phyloP scores from a whole-genome alignment of 78 protist genomes.

The Protostelium mycophagum region DNA sequence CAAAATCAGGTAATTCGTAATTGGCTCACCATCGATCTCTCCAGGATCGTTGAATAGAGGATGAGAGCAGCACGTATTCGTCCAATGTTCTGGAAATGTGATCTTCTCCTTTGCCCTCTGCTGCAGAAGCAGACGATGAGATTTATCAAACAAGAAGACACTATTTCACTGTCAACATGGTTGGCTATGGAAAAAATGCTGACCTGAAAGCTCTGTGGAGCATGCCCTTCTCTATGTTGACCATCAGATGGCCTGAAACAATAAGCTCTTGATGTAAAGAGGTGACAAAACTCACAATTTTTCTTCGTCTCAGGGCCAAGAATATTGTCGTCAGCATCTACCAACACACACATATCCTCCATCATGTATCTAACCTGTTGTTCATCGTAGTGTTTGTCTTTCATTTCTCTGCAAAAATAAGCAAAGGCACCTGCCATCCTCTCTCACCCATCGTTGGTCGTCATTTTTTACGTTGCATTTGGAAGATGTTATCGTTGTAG shows the following conservation, averaged over 20 bases:
- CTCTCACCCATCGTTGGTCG: background rate
- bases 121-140: conserved; percentile 71
- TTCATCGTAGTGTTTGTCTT: background rate
- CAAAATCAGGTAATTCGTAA: conserved; percentile 18
- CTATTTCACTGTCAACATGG: background rate
- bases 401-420: background rate
- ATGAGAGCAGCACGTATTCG: conserved; percentile 90
- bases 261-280: background rate
- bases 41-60: conserved; percentile 60
- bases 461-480: background rate
- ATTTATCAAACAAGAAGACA: conserved; percentile 74
- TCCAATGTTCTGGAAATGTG: conserved; percentile 85
- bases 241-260: conserved; percentile 56
- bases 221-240: conserved; percentile 44
- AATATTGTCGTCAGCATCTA: conserved; percentile 68
- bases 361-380: conserved; percentile 9
- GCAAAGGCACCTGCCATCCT: background rate
- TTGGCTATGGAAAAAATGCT: background rate
- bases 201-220: conserved; percentile 87
- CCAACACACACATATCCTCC: conserved; percentile 75
- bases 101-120: conserved; percentile 78
- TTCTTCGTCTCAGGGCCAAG: conserved; percentile 72
- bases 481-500: background rate
- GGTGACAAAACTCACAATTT: conserved; percentile 18
- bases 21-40: conserved; percentile 19